Evolutionary conservation across 1,284 basidiomycete species (phyloP), one percentile per base, ranked within the genome.

Genomic region (Pseudozyma sp.): DNA sequence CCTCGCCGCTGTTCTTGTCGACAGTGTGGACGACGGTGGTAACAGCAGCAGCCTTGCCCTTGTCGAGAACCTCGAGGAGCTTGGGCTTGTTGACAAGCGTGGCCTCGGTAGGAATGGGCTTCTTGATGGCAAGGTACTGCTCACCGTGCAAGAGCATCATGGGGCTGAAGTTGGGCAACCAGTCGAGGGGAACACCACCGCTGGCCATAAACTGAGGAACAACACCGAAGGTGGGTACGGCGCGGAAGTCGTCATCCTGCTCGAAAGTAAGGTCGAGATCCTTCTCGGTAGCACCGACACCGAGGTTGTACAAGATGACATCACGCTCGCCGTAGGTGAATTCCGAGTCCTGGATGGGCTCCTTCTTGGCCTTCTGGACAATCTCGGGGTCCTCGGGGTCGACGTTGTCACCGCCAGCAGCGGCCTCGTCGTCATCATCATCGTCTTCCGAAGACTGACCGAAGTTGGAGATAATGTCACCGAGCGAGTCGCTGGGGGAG

Each of bases 111-210:
- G 96, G 95, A 75, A 98, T 93, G 0, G 92, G 91, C 60, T 87
- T 91, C 83, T 93, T 92, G 86, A 99, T 94, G 70, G 90, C 88
- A 70, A 99, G 87, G 86, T 94, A 98, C 85, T 99, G 97, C 86
- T 99, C 96, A 64, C 96, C 96, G 86, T 99, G 97, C 34, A 99
- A 89, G n/a, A 99, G 88, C 87, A 95, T 97, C 69, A 94, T 93
- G 89, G 94, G 94, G 85, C 69, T 95, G 87, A 92, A 99, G 86
- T 97, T 93, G 25, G 96, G 96, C 70, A 99, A 87, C 89, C 91
- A 96, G 86, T 93, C 94, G 48, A 95, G 87, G 16, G 90, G 72
- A 19, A 84, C 60, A 38, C 69, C 69, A 35, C 66, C 58, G 60
- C 73, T 74, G 14, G 78, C 76, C 50, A 65, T 59, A 63, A 98